A percentile compares a stretch with the other conserved stretches of the same genome.
Evolutionary conservation across 352 stramenopile genomes (phyloP).

Genomic region (Phytophthora rubi): DNA sequence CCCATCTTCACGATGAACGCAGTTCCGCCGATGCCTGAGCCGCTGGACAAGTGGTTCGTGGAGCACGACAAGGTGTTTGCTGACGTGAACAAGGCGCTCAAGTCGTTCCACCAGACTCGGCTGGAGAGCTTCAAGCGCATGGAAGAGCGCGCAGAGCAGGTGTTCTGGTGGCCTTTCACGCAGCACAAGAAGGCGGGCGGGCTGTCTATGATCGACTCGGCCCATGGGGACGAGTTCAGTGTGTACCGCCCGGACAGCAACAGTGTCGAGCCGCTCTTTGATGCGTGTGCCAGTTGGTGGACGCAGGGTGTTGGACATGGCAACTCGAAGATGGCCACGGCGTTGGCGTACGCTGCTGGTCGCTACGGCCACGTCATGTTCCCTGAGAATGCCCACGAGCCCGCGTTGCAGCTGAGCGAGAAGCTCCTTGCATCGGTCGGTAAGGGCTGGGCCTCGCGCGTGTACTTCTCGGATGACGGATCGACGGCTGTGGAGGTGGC

Average conservation of each 20-base stretch:
- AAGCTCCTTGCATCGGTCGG: slow-evolving; percentile 81
- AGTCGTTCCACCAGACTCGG: slow-evolving; percentile 62
- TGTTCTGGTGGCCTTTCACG: slow-evolving; percentile 95
- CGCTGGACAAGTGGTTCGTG: slow-evolving; percentile 74
- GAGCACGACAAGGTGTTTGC: slow-evolving; percentile 58
- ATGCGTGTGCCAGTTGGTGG: slow-evolving; percentile 94
- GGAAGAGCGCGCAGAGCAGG: slow-evolving; percentile 60
- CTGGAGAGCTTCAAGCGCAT: slow-evolving; percentile 65
- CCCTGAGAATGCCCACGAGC: slow-evolving; percentile 89
- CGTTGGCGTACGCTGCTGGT: slow-evolving; percentile 88
- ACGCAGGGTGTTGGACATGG: slow-evolving; percentile 92
- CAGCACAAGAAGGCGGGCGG: slow-evolving; percentile 89
- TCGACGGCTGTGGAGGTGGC: slow-evolving; percentile 92
- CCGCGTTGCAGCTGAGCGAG: slow-evolving; percentile 80
- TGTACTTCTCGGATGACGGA: slow-evolving; percentile 93
- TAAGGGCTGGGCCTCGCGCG: slow-evolving; percentile 83
- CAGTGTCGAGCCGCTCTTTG: slow-evolving; percentile 76
- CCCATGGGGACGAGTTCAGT: slow-evolving; percentile 89
- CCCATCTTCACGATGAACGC: slow-evolving; percentile 77
- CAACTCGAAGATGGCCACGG: slow-evolving; percentile 87
- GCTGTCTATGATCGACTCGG: slow-evolving; percentile 90
- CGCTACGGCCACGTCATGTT: slow-evolving; percentile 95
- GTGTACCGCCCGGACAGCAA: slow-evolving; percentile 58
- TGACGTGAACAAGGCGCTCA: slow-evolving; percentile 53
- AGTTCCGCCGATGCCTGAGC: slow-evolving; percentile 77